phyloP scores from a whole-genome alignment of 768 basidiomycete genomes.

The Auriscalpium microsporum region DNA sequence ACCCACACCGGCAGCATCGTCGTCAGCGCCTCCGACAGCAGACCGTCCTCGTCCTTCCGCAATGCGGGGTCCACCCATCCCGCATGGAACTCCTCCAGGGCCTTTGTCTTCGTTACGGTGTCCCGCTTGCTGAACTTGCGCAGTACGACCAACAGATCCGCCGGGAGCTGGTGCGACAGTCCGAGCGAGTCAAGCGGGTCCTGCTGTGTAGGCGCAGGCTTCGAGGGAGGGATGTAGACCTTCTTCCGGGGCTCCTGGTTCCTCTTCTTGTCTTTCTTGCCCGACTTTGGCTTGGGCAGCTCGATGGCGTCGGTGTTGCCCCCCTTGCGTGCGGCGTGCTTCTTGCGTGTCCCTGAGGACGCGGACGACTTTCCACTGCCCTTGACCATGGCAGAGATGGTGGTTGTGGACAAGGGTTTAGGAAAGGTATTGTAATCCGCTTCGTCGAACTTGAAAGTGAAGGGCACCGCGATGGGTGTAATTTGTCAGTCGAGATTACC shows the following conservation, averaged over 20 bases:
- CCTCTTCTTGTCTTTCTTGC: conserved; percentile 43
- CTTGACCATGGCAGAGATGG: conserved; percentile 29
- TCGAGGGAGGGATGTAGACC: conserved; percentile 79
- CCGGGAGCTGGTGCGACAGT: conserved; percentile 61
- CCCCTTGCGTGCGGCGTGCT: conserved; percentile 70
- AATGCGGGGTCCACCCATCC: conserved; percentile 53
- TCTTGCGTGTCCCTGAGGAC: conserved; percentile 81
- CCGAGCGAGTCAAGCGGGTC: conserved; percentile 87
- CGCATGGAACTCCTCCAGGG: conserved; percentile 72
- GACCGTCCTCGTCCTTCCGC: conserved; percentile 29
- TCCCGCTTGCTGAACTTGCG: conserved; percentile 86
- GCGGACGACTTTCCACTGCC: conserved; percentile 62
- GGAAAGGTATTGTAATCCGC: not conserved
- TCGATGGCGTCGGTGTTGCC: conserved; percentile 29
- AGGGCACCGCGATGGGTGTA: too few species aligned
- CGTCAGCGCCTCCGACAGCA: conserved; percentile 31
- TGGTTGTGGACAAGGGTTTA: not conserved
- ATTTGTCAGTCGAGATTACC: too few species aligned
- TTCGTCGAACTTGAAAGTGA: too few species aligned
- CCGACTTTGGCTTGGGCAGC: conserved; percentile 37
- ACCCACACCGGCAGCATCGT: conserved; percentile 90
- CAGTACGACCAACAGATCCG: conserved; percentile 77
- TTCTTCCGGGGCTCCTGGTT: conserved; percentile 66
- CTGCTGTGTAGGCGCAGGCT: conserved; percentile 60
- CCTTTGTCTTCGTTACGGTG: conserved; percentile 70